phyloP scores from a whole-genome alignment of 2,329 filamentous ascomycete genomes.

The Fusarium citri region DNA sequence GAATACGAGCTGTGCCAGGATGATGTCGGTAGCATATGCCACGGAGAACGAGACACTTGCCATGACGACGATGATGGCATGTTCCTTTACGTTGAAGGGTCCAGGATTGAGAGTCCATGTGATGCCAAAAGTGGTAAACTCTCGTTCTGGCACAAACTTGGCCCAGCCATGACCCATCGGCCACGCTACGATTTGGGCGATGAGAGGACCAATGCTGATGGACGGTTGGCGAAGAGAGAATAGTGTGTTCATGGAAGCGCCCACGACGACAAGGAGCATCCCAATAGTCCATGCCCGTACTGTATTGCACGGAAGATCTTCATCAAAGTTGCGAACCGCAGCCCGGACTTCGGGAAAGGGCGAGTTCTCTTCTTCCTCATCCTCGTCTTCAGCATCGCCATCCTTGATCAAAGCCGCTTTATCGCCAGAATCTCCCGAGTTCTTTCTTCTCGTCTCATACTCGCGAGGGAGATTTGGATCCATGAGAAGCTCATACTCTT shows the following conservation, averaged over 20 bases:
- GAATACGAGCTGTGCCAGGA: slow-evolving; percentile 77
- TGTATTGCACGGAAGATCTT: slow-evolving; percentile 74
- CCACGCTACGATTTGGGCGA: slow-evolving; percentile 74
- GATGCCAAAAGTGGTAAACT: slow-evolving; percentile 64
- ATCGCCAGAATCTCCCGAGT: slow-evolving; percentile 36
- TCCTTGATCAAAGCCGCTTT: slow-evolving; percentile 40
- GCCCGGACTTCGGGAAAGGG: slow-evolving; percentile 75
- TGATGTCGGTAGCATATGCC: slow-evolving; percentile 79
- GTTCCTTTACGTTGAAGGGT: slow-evolving; percentile 78
- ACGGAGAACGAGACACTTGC: slow-evolving; percentile 77
- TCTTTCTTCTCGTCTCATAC: slow-evolving; percentile 52
- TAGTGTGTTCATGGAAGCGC: slow-evolving; percentile 71
- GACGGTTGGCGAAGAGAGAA: slow-evolving; percentile 72
- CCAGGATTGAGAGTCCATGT: slow-evolving; percentile 72
- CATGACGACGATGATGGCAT: slow-evolving; percentile 76
- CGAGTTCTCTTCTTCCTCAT: slow-evolving; percentile 58
- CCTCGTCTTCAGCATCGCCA: slow-evolving; percentile 52
- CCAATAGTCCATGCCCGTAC: slow-evolving; percentile 74
- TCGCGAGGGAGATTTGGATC: slow-evolving; percentile 63
- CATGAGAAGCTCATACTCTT: slow-evolving; percentile 68
- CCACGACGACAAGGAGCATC: slow-evolving; percentile 64
- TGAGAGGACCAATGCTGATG: slow-evolving; percentile 69
- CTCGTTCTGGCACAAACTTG: slow-evolving; percentile 61
- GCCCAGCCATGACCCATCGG: slow-evolving; percentile 73
- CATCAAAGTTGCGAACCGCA: slow-evolving; percentile 72